Evolutionary conservation across 352 stramenopile genomes (phyloP).

Genomic region (Stramenopiles sp.): DNA sequence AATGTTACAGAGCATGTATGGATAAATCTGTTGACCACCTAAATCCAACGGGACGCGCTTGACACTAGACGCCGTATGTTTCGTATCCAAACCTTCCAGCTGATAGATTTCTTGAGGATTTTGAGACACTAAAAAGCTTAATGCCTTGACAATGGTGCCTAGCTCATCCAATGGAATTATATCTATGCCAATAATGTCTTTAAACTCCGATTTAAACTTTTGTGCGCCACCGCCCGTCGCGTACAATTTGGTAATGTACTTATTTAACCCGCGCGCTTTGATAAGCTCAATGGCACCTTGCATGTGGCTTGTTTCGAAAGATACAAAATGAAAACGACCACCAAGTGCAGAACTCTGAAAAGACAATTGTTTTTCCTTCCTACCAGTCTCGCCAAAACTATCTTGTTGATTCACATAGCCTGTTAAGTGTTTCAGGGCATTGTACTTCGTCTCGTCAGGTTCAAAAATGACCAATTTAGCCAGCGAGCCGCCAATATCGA

Average conservation of each 20-base stretch:
- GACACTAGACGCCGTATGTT: not conserved
- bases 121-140: not conserved
- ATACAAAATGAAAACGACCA: not conserved
- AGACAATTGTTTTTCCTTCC: not conserved
- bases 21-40: not conserved
- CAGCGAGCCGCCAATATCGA: not conserved
- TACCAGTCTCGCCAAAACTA: not conserved
- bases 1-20: slow-evolving; percentile 4
- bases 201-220: not conserved
- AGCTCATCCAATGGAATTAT: not conserved
- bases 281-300: not conserved
- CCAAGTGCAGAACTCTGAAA: not conserved
- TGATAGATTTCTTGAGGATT: not conserved
- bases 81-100: not conserved
- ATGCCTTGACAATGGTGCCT: not conserved
- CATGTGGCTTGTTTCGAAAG: not conserved
- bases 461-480: not conserved
- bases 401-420: not conserved
- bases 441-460: not conserved
- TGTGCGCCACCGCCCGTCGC: not conserved
- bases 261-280: not conserved
- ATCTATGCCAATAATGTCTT: not conserved
- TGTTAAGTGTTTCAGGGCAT: not conserved
- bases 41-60: not conserved
- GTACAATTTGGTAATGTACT: not conserved